Evolutionary conservation across 306 rosid genomes (phyloP).

Genomic region (Mimosa bimucronata): DNA sequence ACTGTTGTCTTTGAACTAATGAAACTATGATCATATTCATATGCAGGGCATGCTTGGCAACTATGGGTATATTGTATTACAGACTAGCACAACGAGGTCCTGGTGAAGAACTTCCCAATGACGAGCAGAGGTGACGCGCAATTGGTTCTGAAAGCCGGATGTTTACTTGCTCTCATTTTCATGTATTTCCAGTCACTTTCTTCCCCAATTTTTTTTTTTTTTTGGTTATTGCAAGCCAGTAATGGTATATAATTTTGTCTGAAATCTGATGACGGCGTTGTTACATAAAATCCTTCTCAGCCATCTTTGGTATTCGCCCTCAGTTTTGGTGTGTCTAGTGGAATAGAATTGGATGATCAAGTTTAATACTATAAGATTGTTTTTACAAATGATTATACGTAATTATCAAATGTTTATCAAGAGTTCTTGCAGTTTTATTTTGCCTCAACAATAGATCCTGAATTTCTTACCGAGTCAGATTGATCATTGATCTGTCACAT

Average conservation of each 20-base stretch:
- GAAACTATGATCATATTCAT: constrained; percentile 26
- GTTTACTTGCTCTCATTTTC: constrained; percentile 37
- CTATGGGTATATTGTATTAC: constrained; percentile 99
- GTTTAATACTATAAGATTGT: constrained; percentile 34
- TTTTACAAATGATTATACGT: constrained; percentile 43
- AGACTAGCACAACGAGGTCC: constrained; percentile 86
- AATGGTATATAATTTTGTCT: constrained; percentile 51
- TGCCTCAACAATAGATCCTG: constrained; percentile 28
- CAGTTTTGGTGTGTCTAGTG: constrained; percentile 45
- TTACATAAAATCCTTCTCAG: constrained; percentile 41
- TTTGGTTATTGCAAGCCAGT: constrained; percentile 42
- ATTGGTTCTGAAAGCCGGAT: constrained; percentile 35
- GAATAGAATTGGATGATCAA: constrained; percentile 55
- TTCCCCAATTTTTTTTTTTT: constrained; percentile 39
- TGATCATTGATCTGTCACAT: neutral
- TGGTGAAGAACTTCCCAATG: constrained; percentile 61
- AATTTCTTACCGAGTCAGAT: neutral
- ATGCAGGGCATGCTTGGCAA: constrained; percentile 99
- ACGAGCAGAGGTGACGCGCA: constrained; percentile 56
- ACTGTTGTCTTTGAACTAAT: constrained; percentile 33
- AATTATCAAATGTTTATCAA: constrained; percentile 35
- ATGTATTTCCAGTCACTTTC: constrained; percentile 44
- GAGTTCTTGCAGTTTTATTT: constrained; percentile 27
- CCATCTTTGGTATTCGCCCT: constrained; percentile 40
- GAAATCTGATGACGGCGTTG: constrained; percentile 40